Percentiles rank a stretch among this genome's conserved stretches.
These are phyloP conservation scores for Umbelopsis sp. DNA, from an alignment of 371 early-diverging fungal species.

Conservation along the genomic window DNA sequence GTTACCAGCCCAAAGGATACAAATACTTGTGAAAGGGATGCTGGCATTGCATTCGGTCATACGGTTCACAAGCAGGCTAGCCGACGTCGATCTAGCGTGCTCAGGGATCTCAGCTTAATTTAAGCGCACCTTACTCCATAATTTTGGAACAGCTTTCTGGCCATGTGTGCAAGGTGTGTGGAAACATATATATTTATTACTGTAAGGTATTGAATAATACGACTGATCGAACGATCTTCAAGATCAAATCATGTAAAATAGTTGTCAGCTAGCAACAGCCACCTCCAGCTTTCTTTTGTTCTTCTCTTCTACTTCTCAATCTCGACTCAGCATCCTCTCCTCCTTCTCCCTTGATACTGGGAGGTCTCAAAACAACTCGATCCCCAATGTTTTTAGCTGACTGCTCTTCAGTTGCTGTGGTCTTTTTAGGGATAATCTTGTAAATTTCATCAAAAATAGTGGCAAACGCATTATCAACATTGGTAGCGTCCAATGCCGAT, in stretches of 20 bases:
- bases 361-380: slow-evolving; percentile 52
- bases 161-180: background rate
- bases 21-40: slow-evolving; percentile 10
- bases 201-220: slow-evolving; percentile 3
- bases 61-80: slow-evolving; percentile 1
- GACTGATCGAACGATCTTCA: background rate
- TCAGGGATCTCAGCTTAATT: background rate
- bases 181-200: slow-evolving; percentile 12
- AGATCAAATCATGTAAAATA: slow-evolving; percentile 7
- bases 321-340: slow-evolving; percentile 17
- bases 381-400: slow-evolving; percentile 37
- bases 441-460: slow-evolving; percentile 51
- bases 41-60: slow-evolving; percentile 2
- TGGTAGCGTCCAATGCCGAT: slow-evolving; percentile 89
- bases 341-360: slow-evolving; percentile 40
- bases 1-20: slow-evolving; percentile 3
- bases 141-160: too few species aligned
- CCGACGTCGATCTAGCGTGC: slow-evolving; percentile 7
- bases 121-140: background rate
- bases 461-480: slow-evolving; percentile 78
- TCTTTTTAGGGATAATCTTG: slow-evolving; percentile 44
- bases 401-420: slow-evolving; percentile 21
- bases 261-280: slow-evolving; percentile 22
- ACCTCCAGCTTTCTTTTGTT: slow-evolving; percentile 27
- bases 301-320: slow-evolving; percentile 24